These are phyloP conservation scores for Letharia columbiana DNA, from an alignment of 495 filamentous ascomycete species.

Conservation along the genomic window DNA sequence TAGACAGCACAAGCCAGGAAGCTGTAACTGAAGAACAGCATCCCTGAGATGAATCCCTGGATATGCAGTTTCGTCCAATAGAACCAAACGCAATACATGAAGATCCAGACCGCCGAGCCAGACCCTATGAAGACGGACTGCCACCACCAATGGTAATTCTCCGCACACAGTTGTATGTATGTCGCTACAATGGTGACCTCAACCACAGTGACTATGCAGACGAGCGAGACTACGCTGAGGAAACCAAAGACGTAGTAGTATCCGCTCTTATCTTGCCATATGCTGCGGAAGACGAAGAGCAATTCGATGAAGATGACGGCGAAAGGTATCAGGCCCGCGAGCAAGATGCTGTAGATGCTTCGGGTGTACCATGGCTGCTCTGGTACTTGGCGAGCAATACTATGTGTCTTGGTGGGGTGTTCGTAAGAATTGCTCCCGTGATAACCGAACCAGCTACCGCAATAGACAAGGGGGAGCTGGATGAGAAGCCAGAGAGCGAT, in stretches of 20 bases:
- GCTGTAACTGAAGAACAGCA: conserved; percentile 84
- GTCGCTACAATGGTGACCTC: conserved; percentile 87
- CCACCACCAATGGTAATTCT: conserved; percentile 98
- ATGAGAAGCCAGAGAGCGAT: conserved; percentile 80
- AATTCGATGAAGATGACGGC: conserved; percentile 91
- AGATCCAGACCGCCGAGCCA: conserved; percentile 76
- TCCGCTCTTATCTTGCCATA: conserved; percentile 89
- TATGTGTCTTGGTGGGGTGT: conserved; percentile 77
- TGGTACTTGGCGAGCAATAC: conserved; percentile 67
- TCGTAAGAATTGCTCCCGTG: conserved; percentile 61
- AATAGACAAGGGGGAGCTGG: conserved; percentile 81
- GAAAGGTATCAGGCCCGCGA: conserved; percentile 82
- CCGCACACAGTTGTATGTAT: conserved; percentile 77
- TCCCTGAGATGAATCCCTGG: conserved; percentile 65
- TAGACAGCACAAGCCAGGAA: conserved; percentile 76
- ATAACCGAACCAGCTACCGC: conserved; percentile 75
- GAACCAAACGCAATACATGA: conserved; percentile 80
- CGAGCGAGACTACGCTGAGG: conserved; percentile 63
- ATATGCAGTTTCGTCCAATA: conserved; percentile 78
- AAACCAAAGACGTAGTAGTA: conserved; percentile 97
- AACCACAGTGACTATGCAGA: conserved; percentile 70
- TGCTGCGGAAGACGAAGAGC: conserved; percentile 81
- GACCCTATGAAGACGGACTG: conserved; percentile 79
- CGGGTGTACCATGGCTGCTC: conserved; percentile 72
- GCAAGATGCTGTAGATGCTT: conserved; percentile 50